Percentiles rank a stretch among this genome's conserved stretches.
Conservation (phyloP, 1,139 yeast species). For the Kazachstania sp. region DNA sequence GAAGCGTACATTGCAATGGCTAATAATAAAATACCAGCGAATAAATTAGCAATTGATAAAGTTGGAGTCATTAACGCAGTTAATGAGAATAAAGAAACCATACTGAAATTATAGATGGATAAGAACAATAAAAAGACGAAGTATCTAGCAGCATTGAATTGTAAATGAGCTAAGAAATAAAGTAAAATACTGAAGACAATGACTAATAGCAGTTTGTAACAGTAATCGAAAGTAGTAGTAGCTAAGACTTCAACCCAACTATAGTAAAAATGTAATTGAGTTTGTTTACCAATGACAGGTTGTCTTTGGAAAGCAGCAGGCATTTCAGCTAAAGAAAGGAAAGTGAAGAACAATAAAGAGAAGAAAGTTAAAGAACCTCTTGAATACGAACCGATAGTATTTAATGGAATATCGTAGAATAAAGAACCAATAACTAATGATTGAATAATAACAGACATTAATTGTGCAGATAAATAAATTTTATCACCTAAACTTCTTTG, state of each 20-base stretch:
- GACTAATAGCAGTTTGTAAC: slow-evolving; percentile 36
- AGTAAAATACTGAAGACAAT: slow-evolving; percentile 37
- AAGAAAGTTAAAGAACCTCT: slow-evolving; percentile 48
- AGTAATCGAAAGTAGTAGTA: slow-evolving; percentile 36
- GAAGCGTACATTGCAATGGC: slow-evolving; percentile 45
- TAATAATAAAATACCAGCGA: slow-evolving; percentile 40
- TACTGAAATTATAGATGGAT: slow-evolving; percentile 31
- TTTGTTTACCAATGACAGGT: slow-evolving; percentile 43
- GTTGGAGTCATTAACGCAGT: slow-evolving; percentile 38
- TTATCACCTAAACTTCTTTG: slow-evolving; percentile 41
- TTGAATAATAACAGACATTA: slow-evolving; percentile 39
- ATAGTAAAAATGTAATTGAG: slow-evolving; percentile 41
- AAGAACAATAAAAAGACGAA: slow-evolving; percentile 40
- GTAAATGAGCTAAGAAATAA: slow-evolving; percentile 43
- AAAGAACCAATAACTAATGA: slow-evolving; percentile 45
- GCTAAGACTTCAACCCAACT: slow-evolving; percentile 46
- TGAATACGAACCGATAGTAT: slow-evolving; percentile 41
- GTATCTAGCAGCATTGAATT: slow-evolving; percentile 42
- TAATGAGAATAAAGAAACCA: slow-evolving; percentile 39
- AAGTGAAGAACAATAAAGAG: slow-evolving; percentile 41
- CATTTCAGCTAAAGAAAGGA: slow-evolving; percentile 43
- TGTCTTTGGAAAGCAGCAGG: slow-evolving; percentile 40
- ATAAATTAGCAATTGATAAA: slow-evolving; percentile 41
- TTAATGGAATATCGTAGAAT: slow-evolving; percentile 38
- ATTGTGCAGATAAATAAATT: slow-evolving; percentile 38